Percentiles rank a stretch among this genome's conserved stretches.
phyloP scores from a whole-genome alignment of 257 asterid genomes.

The Solanum pimpinellifolium region DNA sequence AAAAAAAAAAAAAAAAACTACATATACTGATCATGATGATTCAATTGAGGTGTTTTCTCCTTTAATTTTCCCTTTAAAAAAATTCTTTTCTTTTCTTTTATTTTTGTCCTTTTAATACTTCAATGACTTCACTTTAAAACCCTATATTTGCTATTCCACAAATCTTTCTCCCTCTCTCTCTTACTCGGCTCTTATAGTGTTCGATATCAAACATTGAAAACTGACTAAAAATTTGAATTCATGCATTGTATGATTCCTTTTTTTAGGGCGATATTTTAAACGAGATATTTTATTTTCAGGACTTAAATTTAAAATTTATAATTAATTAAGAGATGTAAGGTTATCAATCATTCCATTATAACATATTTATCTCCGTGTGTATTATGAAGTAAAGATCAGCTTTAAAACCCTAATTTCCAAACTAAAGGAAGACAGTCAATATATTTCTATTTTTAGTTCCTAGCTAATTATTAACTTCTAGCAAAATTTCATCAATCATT shows the following conservation, averaged over 20 bases:
- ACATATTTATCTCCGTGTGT: background rate
- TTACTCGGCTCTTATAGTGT: background rate
- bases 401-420: background rate
- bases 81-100: background rate
- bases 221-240: background rate
- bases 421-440: background rate
- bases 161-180: background rate
- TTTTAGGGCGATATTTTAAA: fast-evolving
- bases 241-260: background rate
- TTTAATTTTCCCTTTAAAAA: background rate
- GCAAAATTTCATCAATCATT: background rate
- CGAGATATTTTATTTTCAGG: too few relatives aligned
- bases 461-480: background rate
- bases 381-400: background rate
- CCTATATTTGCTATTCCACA: background rate
- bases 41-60: background rate
- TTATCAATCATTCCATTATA: background rate
- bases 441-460: background rate
- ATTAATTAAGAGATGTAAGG: background rate
- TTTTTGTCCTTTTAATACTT: background rate
- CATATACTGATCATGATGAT: background rate
- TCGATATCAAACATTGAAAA: fast-evolving
- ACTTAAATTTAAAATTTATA: fast-evolving
- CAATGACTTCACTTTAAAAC: background rate
- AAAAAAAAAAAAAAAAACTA: background rate